Percentiles rank a stretch among this genome's conserved stretches.
Conservation (phyloP, 257 asterid species). For the Solanum chilense region DNA sequence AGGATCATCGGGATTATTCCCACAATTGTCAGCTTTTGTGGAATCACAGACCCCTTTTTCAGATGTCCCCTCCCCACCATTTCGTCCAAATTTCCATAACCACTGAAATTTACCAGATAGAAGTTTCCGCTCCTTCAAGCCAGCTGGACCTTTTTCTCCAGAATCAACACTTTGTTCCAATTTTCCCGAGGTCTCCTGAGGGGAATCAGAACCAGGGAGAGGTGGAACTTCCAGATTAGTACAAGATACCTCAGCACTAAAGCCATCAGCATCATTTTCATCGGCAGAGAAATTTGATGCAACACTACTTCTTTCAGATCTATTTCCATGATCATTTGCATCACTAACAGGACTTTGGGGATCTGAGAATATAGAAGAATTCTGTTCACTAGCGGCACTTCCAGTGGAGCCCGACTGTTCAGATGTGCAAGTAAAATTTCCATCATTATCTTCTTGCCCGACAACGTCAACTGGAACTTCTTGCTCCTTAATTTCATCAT, state of each 20-base stretch:
- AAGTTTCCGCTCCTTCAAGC: slow-evolving; percentile 22
- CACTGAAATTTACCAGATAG: slow-evolving; percentile 23
- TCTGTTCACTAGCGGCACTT: slow-evolving; percentile 34
- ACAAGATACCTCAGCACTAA: slow-evolving; percentile 8
- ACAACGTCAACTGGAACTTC: slow-evolving; percentile 13
- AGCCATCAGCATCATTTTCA: slow-evolving; percentile 22
- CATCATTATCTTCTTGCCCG: slow-evolving; percentile 9
- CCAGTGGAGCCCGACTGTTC: slow-evolving; percentile 11
- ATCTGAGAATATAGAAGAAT: slow-evolving; percentile 34
- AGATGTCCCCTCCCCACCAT: slow-evolving; percentile 18
- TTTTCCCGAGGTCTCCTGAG: slow-evolving; percentile 14
- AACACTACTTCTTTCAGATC: slow-evolving; percentile 45
- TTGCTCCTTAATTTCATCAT: slow-evolving; percentile 18
- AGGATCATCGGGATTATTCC: background rate
- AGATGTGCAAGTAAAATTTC: slow-evolving; percentile 15
- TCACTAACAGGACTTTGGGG: slow-evolving; percentile 32
- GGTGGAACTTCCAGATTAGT: slow-evolving; percentile 15
- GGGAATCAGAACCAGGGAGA: slow-evolving; percentile 11
- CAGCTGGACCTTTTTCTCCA: background rate
- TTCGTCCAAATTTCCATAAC: slow-evolving; percentile 35
- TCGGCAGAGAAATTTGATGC: slow-evolving; percentile 42
- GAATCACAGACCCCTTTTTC: slow-evolving; percentile 17
- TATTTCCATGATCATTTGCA: slow-evolving; percentile 21
- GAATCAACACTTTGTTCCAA: slow-evolving; percentile 22
- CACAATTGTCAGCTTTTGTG: background rate